Percentiles rank a stretch among this genome's conserved stretches.
phyloP scores from a whole-genome alignment of 2,329 filamentous ascomycete genomes.

The Colletotrichum tamarilloi region DNA sequence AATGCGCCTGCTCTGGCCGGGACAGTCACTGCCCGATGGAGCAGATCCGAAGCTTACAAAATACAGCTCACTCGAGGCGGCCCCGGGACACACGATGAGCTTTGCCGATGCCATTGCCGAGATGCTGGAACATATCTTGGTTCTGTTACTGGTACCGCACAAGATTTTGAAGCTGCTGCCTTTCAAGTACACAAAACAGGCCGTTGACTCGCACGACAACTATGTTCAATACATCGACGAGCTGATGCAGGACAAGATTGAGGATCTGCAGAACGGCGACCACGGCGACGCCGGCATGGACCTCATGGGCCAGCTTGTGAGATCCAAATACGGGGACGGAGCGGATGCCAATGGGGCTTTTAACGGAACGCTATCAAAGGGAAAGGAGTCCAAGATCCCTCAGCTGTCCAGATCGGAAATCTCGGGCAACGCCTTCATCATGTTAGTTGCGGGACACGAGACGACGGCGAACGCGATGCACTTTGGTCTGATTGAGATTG shows the following conservation, averaged over 20 bases:
- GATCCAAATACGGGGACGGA: slow-evolving; percentile 51
- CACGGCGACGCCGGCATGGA: slow-evolving; percentile 60
- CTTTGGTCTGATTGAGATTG: slow-evolving; percentile 76
- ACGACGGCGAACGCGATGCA: slow-evolving; percentile 82
- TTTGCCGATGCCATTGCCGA: slow-evolving; percentile 72
- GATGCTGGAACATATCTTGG: slow-evolving; percentile 72
- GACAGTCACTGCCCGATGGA: slow-evolving; percentile 61
- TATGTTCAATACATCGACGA: slow-evolving; percentile 78
- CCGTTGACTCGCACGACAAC: slow-evolving; percentile 68
- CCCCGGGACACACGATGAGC: slow-evolving; percentile 69
- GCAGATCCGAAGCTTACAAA: slow-evolving; percentile 58
- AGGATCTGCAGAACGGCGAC: slow-evolving; percentile 49
- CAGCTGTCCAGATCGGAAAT: slow-evolving; percentile 72
- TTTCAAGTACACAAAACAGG: slow-evolving; percentile 60
- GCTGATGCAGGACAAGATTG: slow-evolving; percentile 70
- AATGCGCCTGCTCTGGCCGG: slow-evolving; percentile 69
- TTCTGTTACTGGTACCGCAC: slow-evolving; percentile 68
- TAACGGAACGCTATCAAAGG: slow-evolving; percentile 22
- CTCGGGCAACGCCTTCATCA: slow-evolving; percentile 77
- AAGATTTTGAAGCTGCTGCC: slow-evolving; percentile 65
- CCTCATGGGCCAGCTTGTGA: slow-evolving; percentile 62
- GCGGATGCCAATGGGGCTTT: slow-evolving; percentile 28
- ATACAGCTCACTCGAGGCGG: slow-evolving; percentile 58
- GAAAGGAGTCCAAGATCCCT: slow-evolving; percentile 42
- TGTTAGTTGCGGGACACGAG: slow-evolving; percentile 81